phyloP scores from a whole-genome alignment of 257 asterid species.

The Solanum piurae region DNA sequence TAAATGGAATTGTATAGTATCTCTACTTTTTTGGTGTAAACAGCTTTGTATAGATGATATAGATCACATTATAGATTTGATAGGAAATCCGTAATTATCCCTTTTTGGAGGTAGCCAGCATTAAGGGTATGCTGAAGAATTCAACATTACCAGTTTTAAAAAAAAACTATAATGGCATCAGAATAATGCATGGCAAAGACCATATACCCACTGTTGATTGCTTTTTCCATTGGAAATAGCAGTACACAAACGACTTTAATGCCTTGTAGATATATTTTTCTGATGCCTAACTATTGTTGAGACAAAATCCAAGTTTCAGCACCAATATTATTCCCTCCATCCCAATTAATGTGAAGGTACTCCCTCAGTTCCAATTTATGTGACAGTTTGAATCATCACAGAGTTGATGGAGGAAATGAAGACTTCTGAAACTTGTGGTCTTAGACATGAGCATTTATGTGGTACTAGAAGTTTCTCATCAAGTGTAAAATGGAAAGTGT shows the following conservation, averaged over 20 bases:
- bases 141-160: not conserved
- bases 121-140: not conserved
- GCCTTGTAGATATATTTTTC: not conserved
- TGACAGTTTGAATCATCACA: not conserved
- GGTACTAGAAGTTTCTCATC: not conserved
- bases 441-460: not conserved
- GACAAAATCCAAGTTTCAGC: not conserved
- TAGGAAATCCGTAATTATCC: not conserved
- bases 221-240: not conserved
- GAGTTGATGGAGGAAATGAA: not conserved
- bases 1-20: too few species aligned
- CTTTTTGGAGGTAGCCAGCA: not conserved
- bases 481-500: not conserved
- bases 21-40: not conserved
- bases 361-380: not conserved
- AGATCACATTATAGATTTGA: not conserved
- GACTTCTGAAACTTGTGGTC: not conserved
- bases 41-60: not conserved
- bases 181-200: not conserved
- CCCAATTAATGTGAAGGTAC: not conserved
- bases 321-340: not conserved
- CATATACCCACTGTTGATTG: not conserved
- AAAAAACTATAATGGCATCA: not conserved
- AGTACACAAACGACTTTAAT: not conserved
- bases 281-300: not conserved